These are phyloP conservation scores for Adansonia gregorii DNA, from an alignment of 441 rosid species.

Conservation along the genomic window DNA sequence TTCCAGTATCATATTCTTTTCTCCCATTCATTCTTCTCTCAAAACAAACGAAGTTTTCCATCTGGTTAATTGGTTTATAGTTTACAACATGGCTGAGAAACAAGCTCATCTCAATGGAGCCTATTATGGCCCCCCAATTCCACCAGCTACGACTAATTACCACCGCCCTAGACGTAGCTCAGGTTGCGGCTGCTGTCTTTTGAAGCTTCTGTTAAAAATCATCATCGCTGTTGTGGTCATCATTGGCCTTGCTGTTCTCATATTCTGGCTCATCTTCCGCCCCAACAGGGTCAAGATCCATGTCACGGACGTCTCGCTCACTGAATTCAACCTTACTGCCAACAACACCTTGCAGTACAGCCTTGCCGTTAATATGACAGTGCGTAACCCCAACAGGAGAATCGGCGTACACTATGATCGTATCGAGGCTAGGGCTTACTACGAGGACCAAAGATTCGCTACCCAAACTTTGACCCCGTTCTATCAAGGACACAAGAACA, in stretches of 20 bases:
- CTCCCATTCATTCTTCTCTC: slow-evolving; percentile 1
- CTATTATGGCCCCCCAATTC: slow-evolving; percentile 65
- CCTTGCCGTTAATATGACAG: slow-evolving; percentile 53
- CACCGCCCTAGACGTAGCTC: slow-evolving; percentile 62
- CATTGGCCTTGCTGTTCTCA: slow-evolving; percentile 50
- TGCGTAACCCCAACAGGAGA: slow-evolving; percentile 74
- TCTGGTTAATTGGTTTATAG: background rate
- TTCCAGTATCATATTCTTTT: background rate
- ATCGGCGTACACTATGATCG: slow-evolving; percentile 70
- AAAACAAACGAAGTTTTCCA: background rate
- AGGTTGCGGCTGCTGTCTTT: slow-evolving; percentile 56
- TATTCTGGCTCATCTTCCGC: slow-evolving; percentile 79
- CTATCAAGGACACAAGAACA: slow-evolving; percentile 79
- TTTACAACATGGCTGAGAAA: slow-evolving; percentile 50
- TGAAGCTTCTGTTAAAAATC: slow-evolving; percentile 45
- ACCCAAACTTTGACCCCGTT: slow-evolving; percentile 42
- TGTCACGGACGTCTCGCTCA: slow-evolving; percentile 54
- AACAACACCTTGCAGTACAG: slow-evolving; percentile 50
- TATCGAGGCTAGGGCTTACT: slow-evolving; percentile 62
- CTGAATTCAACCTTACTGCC: slow-evolving; percentile 51
- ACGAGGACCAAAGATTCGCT: slow-evolving; percentile 46
- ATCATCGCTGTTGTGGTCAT: slow-evolving; percentile 43
- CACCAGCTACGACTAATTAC: slow-evolving; percentile 49
- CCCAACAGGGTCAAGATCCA: slow-evolving; percentile 65
- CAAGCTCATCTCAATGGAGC: slow-evolving; percentile 57